These are phyloP conservation scores for Penicillium coprophilum DNA, from an alignment of 495 filamentous ascomycete species.

Conservation along the genomic window DNA sequence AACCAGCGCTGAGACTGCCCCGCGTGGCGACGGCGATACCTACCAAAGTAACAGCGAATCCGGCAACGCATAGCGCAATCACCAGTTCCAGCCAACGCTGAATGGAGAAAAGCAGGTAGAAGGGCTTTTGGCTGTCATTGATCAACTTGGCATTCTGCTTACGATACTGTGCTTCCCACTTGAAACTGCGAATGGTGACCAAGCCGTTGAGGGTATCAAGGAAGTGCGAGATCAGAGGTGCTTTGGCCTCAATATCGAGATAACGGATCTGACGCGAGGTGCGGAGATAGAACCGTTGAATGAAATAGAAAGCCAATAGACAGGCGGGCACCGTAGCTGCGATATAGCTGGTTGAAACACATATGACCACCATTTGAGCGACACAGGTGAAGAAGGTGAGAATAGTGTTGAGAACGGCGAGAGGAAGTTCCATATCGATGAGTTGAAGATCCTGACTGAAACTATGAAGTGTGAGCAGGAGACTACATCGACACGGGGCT, in stretches of 20 bases:
- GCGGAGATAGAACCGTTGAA: conserved; percentile 57
- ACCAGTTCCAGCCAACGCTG: conserved; percentile 69
- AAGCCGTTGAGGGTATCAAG: conserved; percentile 63
- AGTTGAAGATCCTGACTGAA: background rate
- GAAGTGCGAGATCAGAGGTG: conserved; percentile 70
- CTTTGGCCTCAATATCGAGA: conserved; percentile 56
- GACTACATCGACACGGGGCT: background rate
- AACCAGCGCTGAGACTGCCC: conserved; percentile 36
- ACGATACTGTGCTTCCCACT: conserved; percentile 41
- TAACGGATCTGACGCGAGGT: conserved; percentile 60
- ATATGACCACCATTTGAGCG: conserved; percentile 7
- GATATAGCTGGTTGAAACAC: conserved; percentile 7
- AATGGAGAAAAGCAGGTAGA: conserved; percentile 60
- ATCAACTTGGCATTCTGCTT: conserved; percentile 52
- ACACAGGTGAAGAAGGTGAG: background rate
- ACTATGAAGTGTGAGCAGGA: background rate
- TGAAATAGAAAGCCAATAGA: background rate
- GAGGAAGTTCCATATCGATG: background rate
- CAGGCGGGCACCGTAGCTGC: conserved; percentile 3
- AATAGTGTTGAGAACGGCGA: background rate
- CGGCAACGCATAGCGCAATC: conserved; percentile 8
- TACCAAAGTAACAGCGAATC: conserved; percentile 38
- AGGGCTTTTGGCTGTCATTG: conserved; percentile 54
- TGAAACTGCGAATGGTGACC: conserved; percentile 66
- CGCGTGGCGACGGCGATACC: conserved; percentile 35